A percentile compares a stretch with the other conserved stretches of the same genome.
These are phyloP conservation scores for Chalciporus sp. DNA, from an alignment of 1,284 basidiomycete genomes.

Conservation along the genomic window DNA sequence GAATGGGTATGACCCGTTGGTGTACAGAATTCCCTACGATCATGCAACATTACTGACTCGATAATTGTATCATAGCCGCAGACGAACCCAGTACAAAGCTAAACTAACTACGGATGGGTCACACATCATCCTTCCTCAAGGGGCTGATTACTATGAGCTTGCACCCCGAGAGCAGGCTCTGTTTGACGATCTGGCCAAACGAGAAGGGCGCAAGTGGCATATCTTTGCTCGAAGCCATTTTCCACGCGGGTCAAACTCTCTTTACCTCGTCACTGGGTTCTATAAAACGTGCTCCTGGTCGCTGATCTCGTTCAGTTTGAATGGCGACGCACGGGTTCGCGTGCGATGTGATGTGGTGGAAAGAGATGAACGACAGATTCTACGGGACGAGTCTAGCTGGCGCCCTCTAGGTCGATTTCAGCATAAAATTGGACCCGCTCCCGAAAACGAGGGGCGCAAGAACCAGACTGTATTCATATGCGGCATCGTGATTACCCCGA, in stretches of 20 bases:
- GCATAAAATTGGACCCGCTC: background rate
- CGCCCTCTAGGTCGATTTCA: too few species aligned
- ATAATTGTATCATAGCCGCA: background rate
- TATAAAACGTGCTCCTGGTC: background rate
- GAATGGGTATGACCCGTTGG: too few species aligned
- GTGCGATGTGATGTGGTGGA: too few species aligned
- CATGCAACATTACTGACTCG: too few species aligned
- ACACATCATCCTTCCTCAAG: background rate
- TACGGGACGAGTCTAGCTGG: too few species aligned
- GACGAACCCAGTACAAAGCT: background rate
- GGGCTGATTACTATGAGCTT: background rate
- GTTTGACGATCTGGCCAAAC: background rate
- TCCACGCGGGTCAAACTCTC: background rate
- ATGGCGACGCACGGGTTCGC: too few species aligned
- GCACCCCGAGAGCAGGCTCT: background rate
- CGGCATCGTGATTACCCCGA: slow-evolving; percentile 3
- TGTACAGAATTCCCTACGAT: too few species aligned
- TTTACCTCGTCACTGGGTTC: slow-evolving; percentile 10
- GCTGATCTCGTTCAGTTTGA: too few species aligned
- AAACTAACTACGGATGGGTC: background rate
- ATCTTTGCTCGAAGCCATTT: background rate
- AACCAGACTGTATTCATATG: slow-evolving; percentile 9
- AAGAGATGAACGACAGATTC: too few species aligned
- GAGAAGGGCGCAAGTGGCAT: slow-evolving; percentile 2
- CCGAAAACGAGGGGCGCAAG: background rate